phyloP scores from a whole-genome alignment of 352 stramenopile genomes.

The Phytophthora europaea region DNA sequence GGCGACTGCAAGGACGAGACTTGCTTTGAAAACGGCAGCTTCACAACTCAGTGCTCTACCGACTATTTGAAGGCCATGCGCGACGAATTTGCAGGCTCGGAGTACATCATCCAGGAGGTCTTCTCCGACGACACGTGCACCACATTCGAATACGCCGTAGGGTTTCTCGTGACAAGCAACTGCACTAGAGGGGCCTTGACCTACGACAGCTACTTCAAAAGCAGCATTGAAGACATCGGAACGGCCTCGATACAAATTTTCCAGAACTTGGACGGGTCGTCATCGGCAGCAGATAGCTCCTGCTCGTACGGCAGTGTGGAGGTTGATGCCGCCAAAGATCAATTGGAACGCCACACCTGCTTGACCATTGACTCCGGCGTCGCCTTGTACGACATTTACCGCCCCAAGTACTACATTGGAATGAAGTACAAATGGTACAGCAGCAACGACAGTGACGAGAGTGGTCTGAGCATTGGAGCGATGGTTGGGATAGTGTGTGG shows the following conservation, averaged over 20 bases:
- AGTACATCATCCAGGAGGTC: conserved; percentile 30
- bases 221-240: background rate
- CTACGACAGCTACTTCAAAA: conserved; percentile 16
- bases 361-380: background rate
- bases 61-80: conserved; percentile 18
- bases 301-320: background rate
- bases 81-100: conserved; percentile 18
- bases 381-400: background rate
- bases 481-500: background rate
- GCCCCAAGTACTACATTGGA: background rate
- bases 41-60: conserved; percentile 11
- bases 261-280: background rate
- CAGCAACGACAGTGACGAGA: background rate
- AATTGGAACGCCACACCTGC: background rate
- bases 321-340: background rate
- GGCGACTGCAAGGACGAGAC: background rate
- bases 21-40: background rate
- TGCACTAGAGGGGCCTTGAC: conserved; percentile 22
- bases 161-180: conserved; percentile 14
- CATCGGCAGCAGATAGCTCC: background rate
- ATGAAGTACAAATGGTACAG: background rate
- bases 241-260: background rate
- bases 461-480: background rate
- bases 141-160: conserved; percentile 12
- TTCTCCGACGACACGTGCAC: conserved; percentile 16